A percentile compares a stretch with the other conserved stretches of the same genome.
These are phyloP conservation scores for Flaveria ramosissima DNA, from an alignment of 129 eudicot genomes.

Conservation along the genomic window DNA sequence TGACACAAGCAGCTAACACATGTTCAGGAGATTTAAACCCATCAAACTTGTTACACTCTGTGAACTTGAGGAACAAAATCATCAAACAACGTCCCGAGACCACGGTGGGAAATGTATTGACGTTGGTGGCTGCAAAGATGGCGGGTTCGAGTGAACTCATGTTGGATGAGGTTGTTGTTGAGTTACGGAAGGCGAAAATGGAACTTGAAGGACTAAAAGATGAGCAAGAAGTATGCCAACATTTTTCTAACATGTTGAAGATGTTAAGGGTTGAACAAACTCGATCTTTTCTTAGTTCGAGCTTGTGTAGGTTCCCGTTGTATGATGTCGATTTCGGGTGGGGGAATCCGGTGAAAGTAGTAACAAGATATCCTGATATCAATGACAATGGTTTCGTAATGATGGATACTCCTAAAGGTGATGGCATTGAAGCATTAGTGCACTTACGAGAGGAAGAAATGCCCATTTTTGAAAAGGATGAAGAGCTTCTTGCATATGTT, in stretches of 20 bases:
- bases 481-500: constrained; percentile 25
- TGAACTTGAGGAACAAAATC: constrained; percentile 19
- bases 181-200: constrained; percentile 14
- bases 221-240: constrained; percentile 4
- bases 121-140: constrained; percentile 4
- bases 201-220: neutral
- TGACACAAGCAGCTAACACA: neutral
- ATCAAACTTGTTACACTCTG: neutral
- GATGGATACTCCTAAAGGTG: constrained; percentile 24
- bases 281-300: neutral
- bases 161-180: neutral
- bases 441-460: constrained; percentile 26
- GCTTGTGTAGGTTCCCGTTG: constrained; percentile 7
- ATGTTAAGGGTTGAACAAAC: neutral
- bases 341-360: constrained; percentile 27
- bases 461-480: constrained; percentile 21
- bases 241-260: neutral
- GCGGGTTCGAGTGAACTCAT: neutral
- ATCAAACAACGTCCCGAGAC: neutral
- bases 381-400: neutral
- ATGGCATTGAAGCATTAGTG: constrained; percentile 30
- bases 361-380: neutral
- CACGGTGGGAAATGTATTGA: constrained; percentile 9
- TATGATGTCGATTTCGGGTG: constrained; percentile 32
- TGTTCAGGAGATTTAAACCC: neutral